Evolutionary conservation across 2,329 filamentous ascomycete species (phyloP), one percentile per base, ranked within the genome.

Genomic region (Alternaria viburni): DNA sequence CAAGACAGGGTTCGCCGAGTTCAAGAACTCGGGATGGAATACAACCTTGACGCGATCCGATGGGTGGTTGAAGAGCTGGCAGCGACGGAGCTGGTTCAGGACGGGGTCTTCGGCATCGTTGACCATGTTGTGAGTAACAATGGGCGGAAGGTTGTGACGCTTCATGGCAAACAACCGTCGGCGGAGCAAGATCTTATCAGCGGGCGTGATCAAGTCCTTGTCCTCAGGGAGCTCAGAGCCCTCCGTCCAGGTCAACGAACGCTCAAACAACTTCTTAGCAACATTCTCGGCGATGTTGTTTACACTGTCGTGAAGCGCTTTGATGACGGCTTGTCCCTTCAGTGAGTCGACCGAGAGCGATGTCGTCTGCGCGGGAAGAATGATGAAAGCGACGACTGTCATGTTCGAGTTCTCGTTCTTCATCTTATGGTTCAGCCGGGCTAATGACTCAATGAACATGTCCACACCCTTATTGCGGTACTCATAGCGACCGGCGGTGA

Each of bases 391-490:
- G 17, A 99, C 95, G 8, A 99, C 91, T 0, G 96, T 98, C 78
- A 90, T 94, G 82, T 96, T 96, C 72, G 93, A 97, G 52, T 93
- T 93, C 8, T 89, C 82, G 55, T 83, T 82, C 87, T 98, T 98
- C 77, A 99, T 88, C 43, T 91, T 89, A 84, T 98, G 94, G 82
- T 99, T 99, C 74, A 99, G 84, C 46, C 96, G 92, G 26, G 96
- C 96, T 67, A 99, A 84, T 4, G 94, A 96, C 82, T 99, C 96
- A 71, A 99, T 97, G 81, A 98, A 99, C 96, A 99, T 98, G 81
- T 99, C 96, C 10, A 97, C 95, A 76, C 96, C 96, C 83, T 99
- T 99, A 79, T 99, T 99, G 69, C 96, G 87, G 86, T 95, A 99
- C 81, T 99, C 96, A 77, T 99, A 99, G 67, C 96, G 91, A 64